Conservation (phyloP, 169 alveolate species). For the Cryptosporidium ubiquitum region DNA sequence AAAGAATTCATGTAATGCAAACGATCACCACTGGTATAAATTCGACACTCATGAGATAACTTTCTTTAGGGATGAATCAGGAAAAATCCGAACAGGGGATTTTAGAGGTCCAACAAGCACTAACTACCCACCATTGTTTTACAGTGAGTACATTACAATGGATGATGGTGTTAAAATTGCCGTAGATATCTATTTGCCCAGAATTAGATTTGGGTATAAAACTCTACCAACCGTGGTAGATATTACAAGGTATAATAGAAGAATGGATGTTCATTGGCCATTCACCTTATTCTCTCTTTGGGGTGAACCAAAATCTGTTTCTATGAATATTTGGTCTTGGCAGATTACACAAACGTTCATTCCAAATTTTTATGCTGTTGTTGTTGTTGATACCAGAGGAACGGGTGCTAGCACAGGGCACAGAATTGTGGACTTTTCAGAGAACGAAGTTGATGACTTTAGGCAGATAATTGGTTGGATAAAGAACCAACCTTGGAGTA, state of each 20-base stretch:
- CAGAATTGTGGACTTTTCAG: conserved; percentile 77
- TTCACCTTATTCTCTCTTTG: conserved; percentile 78
- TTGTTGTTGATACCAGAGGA: conserved; percentile 81
- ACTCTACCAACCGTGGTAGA: conserved; percentile 75
- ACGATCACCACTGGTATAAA: conserved; percentile 72
- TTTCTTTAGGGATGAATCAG: conserved; percentile 28
- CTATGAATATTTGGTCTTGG: conserved; percentile 80
- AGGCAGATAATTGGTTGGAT: conserved; percentile 76
- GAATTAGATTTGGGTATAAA: conserved; percentile 20
- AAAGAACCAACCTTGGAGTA: conserved; percentile 76
- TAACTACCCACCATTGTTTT: conserved; percentile 76
- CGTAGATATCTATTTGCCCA: conserved; percentile 79
- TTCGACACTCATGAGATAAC: conserved; percentile 39
- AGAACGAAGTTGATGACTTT: conserved; percentile 75
- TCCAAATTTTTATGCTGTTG: conserved; percentile 79
- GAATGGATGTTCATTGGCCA: conserved; percentile 80
- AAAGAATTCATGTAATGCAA: conserved; percentile 51
- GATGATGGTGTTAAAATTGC: conserved; percentile 80
- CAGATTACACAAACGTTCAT: conserved; percentile 76
- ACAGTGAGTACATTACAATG: conserved; percentile 77
- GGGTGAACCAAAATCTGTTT: conserved; percentile 77
- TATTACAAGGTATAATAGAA: conserved; percentile 78
- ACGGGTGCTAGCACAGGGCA: conserved; percentile 81
- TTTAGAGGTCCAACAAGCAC: conserved; percentile 65
- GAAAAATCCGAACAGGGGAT: conserved; percentile 57